Evolutionary conservation across 1,139 yeast species (phyloP), one percentile per base, ranked within the genome.

Genomic region (Geotrichum bryndzae): DNA sequence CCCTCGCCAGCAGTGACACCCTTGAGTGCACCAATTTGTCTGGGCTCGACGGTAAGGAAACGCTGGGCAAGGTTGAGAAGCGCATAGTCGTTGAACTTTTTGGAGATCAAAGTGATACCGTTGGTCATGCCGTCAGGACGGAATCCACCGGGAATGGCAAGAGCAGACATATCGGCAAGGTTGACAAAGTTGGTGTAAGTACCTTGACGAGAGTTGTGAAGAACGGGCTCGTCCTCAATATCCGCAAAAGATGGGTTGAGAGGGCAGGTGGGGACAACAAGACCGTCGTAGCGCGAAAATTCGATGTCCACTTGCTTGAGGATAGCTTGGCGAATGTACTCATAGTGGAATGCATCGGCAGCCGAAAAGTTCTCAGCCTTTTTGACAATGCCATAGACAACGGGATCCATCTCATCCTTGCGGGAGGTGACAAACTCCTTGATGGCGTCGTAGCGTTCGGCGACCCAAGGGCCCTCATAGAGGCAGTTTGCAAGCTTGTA

Each of bases 381-480:
- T 68, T 81, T 81, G 68, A 94, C 87, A 71, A 94, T 90, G 45
- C 80, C 74, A 54, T 80, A 74, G n/a, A 92, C 98, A 8, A 90
- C 88, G 55, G 96, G 95, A 74, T 94, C 97, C 70, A 92, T 79
- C 52, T 81, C 79, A 55, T 77, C 82, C 45, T 94, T 90, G 68
- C 85, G 82, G 23, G 89, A 78, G n/a, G 80, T 82, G 62, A 89
- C 80, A 70, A 91, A 89, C 51, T 87, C 89, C 68, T 84, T 83
- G 51, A 85, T 83, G 23, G 97, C 97, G 65, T 90, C 84, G 76
- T 85, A 91, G 68, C 99, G 84, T 77, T 94, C 99, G 33, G 96
- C 89, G 11, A 94, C 98, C 99, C 99, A 94, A n/a, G 98, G 90
- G 62, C 99, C 99, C 70, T 92, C 97, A 74, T 94, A 94, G 54